A percentile compares a stretch with the other conserved stretches of the same genome.
phyloP scores from a whole-genome alignment of 495 filamentous ascomycete genomes.

The Evernia prunastri region DNA sequence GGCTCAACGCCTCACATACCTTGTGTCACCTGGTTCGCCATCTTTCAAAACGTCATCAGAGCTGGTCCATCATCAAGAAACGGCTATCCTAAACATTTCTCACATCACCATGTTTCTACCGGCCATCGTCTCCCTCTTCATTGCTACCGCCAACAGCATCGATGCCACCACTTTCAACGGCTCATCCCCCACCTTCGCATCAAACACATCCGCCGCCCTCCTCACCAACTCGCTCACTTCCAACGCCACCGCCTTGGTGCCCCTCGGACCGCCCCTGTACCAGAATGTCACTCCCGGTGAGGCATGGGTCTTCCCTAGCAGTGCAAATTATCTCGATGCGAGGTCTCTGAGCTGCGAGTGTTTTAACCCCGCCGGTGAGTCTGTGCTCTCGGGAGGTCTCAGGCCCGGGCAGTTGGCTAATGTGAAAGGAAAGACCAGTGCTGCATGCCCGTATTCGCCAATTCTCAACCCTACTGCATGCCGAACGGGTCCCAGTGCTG shows the following conservation, averaged over 20 bases:
- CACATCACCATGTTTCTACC: background rate
- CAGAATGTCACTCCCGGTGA: constrained; percentile 19
- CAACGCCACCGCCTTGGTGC: background rate
- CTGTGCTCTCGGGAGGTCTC: background rate
- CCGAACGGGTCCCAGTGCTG: constrained; percentile 18
- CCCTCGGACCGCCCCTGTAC: constrained; percentile 14
- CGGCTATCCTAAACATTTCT: background rate
- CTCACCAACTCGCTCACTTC: background rate
- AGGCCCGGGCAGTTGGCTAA: background rate
- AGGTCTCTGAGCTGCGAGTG: constrained; percentile 23
- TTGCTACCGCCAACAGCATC: background rate
- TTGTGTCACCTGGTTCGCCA: background rate
- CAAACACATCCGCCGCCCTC: background rate
- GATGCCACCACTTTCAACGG: background rate
- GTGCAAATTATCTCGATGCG: constrained; percentile 13
- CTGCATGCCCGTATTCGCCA: constrained; percentile 17
- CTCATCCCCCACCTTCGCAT: background rate
- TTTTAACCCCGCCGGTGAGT: constrained; percentile 21
- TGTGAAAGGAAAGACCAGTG: constrained; percentile 12
- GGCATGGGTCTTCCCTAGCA: constrained; percentile 22
- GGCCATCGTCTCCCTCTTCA: background rate
- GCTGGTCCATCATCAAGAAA: background rate
- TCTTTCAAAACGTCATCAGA: background rate
- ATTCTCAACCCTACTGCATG: constrained; percentile 18
- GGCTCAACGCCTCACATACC: background rate